Evolutionary conservation across 2,329 filamentous ascomycete genomes (phyloP).

Genomic region (Colletotrichum sp.): DNA sequence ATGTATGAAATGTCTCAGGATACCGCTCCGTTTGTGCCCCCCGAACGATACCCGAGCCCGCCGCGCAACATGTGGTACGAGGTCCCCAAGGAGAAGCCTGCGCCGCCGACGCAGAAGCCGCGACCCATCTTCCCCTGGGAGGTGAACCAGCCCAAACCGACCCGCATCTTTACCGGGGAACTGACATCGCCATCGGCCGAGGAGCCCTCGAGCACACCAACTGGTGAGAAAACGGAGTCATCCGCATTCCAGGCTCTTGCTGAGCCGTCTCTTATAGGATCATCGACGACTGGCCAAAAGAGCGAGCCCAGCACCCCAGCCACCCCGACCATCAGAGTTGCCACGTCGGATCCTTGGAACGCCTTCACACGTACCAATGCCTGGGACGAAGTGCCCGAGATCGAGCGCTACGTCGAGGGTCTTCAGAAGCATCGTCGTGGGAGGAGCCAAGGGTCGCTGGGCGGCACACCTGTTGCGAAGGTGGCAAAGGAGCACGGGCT

Average conservation of each 20-base stretch:
- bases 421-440: conserved; percentile 65
- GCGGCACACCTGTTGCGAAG: conserved; percentile 21
- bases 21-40: conserved; percentile 76
- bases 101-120: conserved; percentile 58
- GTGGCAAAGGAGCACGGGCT: conserved; percentile 48
- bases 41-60: conserved; percentile 78
- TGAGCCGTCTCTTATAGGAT: conserved; percentile 40
- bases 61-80: conserved; percentile 90
- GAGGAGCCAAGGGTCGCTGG: conserved; percentile 31
- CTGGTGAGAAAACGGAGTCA: conserved; percentile 28
- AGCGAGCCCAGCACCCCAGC: conserved; percentile 52
- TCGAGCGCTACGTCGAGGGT: conserved; percentile 83
- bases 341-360: conserved; percentile 69
- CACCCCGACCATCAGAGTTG: conserved; percentile 52
- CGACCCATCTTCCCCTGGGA: conserved; percentile 94
- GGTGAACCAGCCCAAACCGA: conserved; percentile 62
- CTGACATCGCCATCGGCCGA: conserved; percentile 20
- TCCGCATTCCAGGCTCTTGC: conserved; percentile 25
- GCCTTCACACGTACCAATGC: conserved; percentile 81
- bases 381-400: conserved; percentile 91
- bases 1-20: conserved; percentile 87
- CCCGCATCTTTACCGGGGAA: conserved; percentile 63
- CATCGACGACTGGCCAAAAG: conserved; percentile 31
- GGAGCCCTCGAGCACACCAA: conserved; percentile 28
- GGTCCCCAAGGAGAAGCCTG: conserved; percentile 69